phyloP scores from a whole-genome alignment of 176 grass and related monocot genomes.

The Hyparrhenia diplandra region DNA sequence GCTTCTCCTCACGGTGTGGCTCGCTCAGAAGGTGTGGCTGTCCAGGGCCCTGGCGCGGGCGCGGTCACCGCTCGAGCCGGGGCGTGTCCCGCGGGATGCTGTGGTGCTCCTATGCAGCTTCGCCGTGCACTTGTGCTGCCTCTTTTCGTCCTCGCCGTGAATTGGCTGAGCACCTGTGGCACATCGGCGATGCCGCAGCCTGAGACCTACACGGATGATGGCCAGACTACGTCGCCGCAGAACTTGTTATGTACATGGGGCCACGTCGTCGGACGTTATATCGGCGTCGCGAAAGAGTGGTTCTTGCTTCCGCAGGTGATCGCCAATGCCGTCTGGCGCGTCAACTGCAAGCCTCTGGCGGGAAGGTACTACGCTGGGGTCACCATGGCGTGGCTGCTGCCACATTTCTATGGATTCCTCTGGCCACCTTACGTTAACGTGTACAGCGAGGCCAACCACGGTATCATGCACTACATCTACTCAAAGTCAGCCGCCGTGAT shows the following conservation, averaged over 20 bases:
- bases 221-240: too few relatives aligned
- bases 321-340: slow-evolving; percentile 22
- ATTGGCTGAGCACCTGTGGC: slow-evolving; percentile 1
- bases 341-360: too few relatives aligned
- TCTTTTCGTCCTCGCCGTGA: slow-evolving; percentile 32
- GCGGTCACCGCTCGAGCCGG: slow-evolving; percentile 27
- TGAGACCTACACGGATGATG: not conserved
- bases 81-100: slow-evolving; percentile 41
- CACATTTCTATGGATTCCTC: too few relatives aligned
- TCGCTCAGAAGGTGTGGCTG: slow-evolving; percentile 50
- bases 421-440: too few relatives aligned
- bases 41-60: slow-evolving; percentile 33
- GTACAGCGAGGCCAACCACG: too few relatives aligned
- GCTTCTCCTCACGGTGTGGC: slow-evolving; percentile 39
- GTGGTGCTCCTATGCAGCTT: not conserved
- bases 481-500: too few relatives aligned
- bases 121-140: slow-evolving; percentile 20
- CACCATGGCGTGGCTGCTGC: too few relatives aligned
- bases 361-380: too few relatives aligned
- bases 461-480: too few relatives aligned
- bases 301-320: slow-evolving; percentile 61
- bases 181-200: not conserved
- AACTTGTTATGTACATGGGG: not conserved
- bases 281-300: slow-evolving; percentile 45
- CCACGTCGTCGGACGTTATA: slow-evolving; percentile 41